phyloP scores from a whole-genome alignment of 225 moss, liverwort and hornwort species.

The Bryoerythrophyllum caledonicum region DNA sequence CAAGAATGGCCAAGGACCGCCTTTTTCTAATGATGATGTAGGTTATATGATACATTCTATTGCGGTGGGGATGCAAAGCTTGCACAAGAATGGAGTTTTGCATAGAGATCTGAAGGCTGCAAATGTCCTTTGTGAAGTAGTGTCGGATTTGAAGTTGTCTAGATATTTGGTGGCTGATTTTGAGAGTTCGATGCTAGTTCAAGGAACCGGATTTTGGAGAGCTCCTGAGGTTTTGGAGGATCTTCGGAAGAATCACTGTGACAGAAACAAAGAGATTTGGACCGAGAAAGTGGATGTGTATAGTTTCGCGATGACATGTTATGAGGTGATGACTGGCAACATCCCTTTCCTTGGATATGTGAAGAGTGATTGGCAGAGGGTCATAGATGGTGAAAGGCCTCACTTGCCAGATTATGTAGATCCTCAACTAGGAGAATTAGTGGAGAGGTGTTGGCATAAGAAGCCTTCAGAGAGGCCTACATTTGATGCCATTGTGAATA shows the following conservation, averaged over 20 bases:
- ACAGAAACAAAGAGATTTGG: not conserved
- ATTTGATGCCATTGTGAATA: not conserved
- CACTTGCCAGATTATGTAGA: not conserved
- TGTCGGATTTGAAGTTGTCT: no score
- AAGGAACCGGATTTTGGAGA: not conserved
- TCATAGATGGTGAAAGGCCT: not conserved
- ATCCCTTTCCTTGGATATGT: not conserved
- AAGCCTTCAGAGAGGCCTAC: not conserved
- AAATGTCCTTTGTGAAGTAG: no score
- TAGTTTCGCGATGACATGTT: not conserved
- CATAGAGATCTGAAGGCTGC: not conserved
- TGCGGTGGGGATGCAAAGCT: rapidly evolving
- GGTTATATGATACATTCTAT: not conserved
- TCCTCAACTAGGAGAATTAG: not conserved
- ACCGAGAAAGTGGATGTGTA: not conserved
- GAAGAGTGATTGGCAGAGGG: not conserved
- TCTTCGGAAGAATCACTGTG: not conserved
- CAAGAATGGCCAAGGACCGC: not conserved
- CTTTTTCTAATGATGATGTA: not conserved
- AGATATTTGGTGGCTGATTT: not conserved
- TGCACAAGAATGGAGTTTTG: not conserved
- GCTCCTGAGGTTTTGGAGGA: not conserved
- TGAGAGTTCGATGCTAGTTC: not conserved
- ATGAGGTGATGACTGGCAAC: not conserved
- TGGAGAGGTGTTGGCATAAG: not conserved